Evolutionary conservation across 805 yeast genomes (phyloP), one percentile per base, ranked within the genome.

Genomic region (Isabelozyma rhagii): DNA sequence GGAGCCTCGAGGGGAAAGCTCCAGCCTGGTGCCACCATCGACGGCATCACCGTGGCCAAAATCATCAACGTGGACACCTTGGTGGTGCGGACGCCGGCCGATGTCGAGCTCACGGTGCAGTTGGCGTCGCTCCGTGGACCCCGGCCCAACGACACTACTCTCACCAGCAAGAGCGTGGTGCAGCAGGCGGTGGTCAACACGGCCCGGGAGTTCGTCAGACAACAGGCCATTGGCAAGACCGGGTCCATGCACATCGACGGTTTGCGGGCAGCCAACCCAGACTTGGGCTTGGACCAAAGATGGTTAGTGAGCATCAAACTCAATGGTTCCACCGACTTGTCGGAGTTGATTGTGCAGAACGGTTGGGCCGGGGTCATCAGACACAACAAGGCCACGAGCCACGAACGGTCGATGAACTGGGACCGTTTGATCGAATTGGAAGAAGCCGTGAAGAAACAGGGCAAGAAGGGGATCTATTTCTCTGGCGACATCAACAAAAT

Each of bases 291-390:
- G 56, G 92, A 85, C 39, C 83, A 82, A 48, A 78, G 91, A 45
- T 83, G 85, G 41, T 64, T 87, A 54, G 92, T 86, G 11, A 78
- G 85, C 36, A 62, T 88, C 49, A 71, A 74, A 38, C 59, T 79
- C 38, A 66, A 74, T 34, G 83, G 80, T 47, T 81, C 80, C 38
- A 68, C 69, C 42, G 88, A 88, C 60, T 71, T 89, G 39, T 81
- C 89, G 7, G 81, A 82, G 56, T 57, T 71, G 31, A 63, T 89
- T 47, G 86, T 89, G 15, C 65, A 75, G 28, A 75, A 70, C 51
- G 97, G 97, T 7, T 82, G 72, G 66, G 96, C 92, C 13, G 71
- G 85, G n/a, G 96, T 89, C 21, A 77, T 87, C 50, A 82, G 82
- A 62, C 96, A 88, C 68, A 83, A 85, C 62, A 84, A 84, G 67